These are phyloP conservation scores for Debaryomyces fabryi DNA, from an alignment of 1,139 yeast species.

Conservation along the genomic window DNA sequence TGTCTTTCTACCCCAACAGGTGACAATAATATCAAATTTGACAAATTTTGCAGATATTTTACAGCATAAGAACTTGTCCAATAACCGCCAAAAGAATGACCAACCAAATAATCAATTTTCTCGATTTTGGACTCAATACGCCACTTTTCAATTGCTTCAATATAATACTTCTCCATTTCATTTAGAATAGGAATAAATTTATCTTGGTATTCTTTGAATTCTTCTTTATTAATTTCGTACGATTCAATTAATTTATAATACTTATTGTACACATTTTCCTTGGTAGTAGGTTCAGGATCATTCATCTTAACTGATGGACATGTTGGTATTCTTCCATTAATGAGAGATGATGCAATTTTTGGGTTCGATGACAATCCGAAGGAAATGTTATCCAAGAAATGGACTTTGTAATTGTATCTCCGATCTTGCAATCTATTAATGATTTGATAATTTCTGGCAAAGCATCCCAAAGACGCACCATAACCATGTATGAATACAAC, in stretches of 20 bases:
- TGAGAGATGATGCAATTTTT: constrained; percentile 23
- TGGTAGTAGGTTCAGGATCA: constrained; percentile 33
- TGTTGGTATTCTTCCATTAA: constrained; percentile 27
- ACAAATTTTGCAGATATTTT: constrained; percentile 57
- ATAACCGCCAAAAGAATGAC: constrained; percentile 52
- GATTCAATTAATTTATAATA: constrained; percentile 47
- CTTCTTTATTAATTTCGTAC: constrained; percentile 30
- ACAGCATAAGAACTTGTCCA: constrained; percentile 49
- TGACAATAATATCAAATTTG: constrained; percentile 70
- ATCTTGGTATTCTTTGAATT: constrained; percentile 31
- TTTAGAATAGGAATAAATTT: constrained; percentile 47
- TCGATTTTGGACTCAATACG: constrained; percentile 31
- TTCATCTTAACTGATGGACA: constrained; percentile 34
- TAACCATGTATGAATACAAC: constrained; percentile 86
- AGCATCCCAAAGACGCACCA: constrained; percentile 87
- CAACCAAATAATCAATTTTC: constrained; percentile 44
- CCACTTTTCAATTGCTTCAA: constrained; percentile 44
- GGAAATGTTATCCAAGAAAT: constrained; percentile 82
- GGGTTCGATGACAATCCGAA: constrained; percentile 82
- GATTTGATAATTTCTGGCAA: constrained; percentile 70
- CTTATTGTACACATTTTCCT: constrained; percentile 37
- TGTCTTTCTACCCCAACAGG: constrained; percentile 90
- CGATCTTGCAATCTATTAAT: constrained; percentile 41
- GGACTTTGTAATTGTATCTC: constrained; percentile 53
- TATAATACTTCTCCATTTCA: constrained; percentile 42